These are phyloP conservation scores for Halophytophthora polymorphica DNA, from an alignment of 352 stramenopile species.

Conservation along the genomic window DNA sequence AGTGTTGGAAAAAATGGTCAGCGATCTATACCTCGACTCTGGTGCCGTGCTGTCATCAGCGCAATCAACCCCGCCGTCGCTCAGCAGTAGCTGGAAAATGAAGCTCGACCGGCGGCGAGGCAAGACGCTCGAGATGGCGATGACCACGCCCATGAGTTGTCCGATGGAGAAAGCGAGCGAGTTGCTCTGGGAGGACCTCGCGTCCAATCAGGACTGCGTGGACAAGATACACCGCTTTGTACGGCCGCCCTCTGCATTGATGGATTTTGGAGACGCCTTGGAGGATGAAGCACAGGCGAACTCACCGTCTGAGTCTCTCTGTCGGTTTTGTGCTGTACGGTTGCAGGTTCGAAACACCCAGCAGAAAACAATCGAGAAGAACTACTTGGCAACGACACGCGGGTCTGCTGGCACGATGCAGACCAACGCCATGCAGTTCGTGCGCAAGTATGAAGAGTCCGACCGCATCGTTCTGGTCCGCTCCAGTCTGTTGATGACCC, in stretches of 20 bases:
- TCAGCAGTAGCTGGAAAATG: slow-evolving; percentile 20
- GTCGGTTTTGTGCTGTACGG: not conserved
- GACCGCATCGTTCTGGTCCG: slow-evolving; percentile 17
- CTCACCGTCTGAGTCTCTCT: not conserved
- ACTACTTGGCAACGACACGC: slow-evolving; percentile 13
- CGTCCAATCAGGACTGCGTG: slow-evolving; percentile 13
- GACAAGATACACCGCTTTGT: slow-evolving; percentile 26
- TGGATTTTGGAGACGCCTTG: too few relatives aligned
- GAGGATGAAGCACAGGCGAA: too few relatives aligned
- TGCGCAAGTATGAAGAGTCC: slow-evolving; percentile 18
- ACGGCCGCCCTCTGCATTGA: not conserved
- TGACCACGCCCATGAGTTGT: slow-evolving; percentile 22
- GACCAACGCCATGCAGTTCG: slow-evolving; percentile 22
- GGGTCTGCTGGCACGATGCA: slow-evolving; percentile 12
- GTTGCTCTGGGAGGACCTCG: slow-evolving; percentile 25
- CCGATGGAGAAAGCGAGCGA: slow-evolving; percentile 10
- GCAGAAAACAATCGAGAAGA: slow-evolving; percentile 18
- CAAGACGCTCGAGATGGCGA: slow-evolving; percentile 21
- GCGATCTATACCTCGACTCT: slow-evolving; percentile 11
- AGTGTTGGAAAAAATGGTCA: slow-evolving; percentile 11
- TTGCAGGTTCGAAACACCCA: slow-evolving; percentile 9
- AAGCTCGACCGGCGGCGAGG: slow-evolving; percentile 12
- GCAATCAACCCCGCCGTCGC: not conserved
- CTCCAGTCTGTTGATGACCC: slow-evolving; percentile 10
- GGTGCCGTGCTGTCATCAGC: not conserved